A percentile compares a stretch with the other conserved stretches of the same genome.
phyloP scores from a whole-genome alignment of 2,329 filamentous ascomycete species.

The Botrytis porri region DNA sequence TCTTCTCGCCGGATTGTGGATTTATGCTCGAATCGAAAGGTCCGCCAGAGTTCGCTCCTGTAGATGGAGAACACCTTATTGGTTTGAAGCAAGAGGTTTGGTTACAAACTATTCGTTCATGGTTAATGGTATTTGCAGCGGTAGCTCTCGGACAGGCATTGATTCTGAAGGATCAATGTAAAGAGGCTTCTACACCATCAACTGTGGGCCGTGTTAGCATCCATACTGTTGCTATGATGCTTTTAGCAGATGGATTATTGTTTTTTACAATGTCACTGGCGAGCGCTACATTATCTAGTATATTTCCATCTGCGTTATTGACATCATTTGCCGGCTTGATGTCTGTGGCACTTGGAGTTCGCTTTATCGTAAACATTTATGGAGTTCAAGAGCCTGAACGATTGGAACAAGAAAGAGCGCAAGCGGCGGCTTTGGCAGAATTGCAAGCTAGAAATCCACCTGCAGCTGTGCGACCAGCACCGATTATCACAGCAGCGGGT shows the following conservation, averaged over 20 bases:
- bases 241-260: constrained; percentile 59
- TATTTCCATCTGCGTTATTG: constrained; percentile 55
- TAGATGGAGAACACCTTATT: constrained; percentile 53
- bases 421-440: constrained; percentile 32
- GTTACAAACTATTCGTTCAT: constrained; percentile 55
- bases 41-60: constrained; percentile 52
- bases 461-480: constrained; percentile 21
- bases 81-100: constrained; percentile 62
- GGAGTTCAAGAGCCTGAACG: constrained; percentile 59
- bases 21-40: constrained; percentile 65
- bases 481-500: constrained; percentile 33
- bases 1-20: constrained; percentile 67
- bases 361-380: constrained; percentile 59
- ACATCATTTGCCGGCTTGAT: constrained; percentile 54
- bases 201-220: constrained; percentile 66
- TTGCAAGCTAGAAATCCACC: constrained; percentile 31
- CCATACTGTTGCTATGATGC: constrained; percentile 58
- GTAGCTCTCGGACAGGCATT: constrained; percentile 60
- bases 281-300: constrained; percentile 54
- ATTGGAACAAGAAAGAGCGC: constrained; percentile 39
- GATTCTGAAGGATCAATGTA: constrained; percentile 62
- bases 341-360: constrained; percentile 55
- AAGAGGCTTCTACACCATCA: constrained; percentile 64
- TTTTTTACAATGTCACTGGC: constrained; percentile 55
- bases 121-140: constrained; percentile 54